These are phyloP conservation scores for Vitis hybrid DNA, from an alignment of 177 flowering plant genomes.

Conservation along the genomic window DNA sequence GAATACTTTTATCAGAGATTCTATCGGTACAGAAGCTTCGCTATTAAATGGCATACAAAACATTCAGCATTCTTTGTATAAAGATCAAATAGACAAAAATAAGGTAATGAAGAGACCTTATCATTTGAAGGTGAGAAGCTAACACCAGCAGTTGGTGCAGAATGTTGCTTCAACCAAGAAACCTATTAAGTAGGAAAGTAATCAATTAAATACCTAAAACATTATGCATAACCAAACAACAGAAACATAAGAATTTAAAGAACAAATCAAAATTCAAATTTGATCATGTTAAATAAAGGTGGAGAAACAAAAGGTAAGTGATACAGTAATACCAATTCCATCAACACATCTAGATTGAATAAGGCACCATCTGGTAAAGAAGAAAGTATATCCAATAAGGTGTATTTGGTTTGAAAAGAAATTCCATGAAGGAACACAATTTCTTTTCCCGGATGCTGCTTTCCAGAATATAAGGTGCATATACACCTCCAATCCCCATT, in stretches of 20 bases:
- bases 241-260: background rate
- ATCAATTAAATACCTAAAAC: background rate
- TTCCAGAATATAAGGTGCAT: background rate
- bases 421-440: too few species aligned
- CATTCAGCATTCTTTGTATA: background rate
- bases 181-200: conserved; percentile 39
- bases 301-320: background rate
- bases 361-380: background rate
- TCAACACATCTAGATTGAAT: background rate
- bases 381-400: background rate
- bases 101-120: conserved; percentile 51
- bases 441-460: background rate
- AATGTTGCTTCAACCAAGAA: conserved; percentile 97
- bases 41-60: background rate
- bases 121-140: conserved; percentile 95
- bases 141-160: conserved; percentile 94
- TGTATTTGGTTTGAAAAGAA: too few species aligned
- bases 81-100: background rate
- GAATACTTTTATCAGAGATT: background rate
- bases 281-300: background rate
- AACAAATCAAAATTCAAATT: background rate
- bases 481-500: background rate
- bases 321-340: background rate
- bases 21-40: background rate
- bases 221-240: background rate